Percentiles rank a stretch among this genome's conserved stretches.
Evolutionary conservation across 176 grass and related monocot species (phyloP).

Genomic region (Triticum monococcum): DNA sequence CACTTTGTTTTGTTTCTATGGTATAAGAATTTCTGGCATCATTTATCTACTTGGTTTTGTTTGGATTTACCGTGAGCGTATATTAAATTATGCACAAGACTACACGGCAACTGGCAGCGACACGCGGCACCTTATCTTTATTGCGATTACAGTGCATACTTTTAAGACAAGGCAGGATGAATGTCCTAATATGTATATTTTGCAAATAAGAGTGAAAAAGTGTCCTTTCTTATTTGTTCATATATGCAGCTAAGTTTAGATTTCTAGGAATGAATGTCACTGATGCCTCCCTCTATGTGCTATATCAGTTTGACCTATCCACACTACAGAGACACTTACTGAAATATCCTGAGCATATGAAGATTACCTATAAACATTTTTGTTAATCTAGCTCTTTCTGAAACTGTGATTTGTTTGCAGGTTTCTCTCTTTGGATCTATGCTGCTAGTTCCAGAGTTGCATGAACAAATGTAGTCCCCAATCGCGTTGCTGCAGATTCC

Average conservation of each 20-base stretch:
- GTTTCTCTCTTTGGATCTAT: conserved; percentile 5
- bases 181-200: neutral
- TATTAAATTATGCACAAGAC: neutral
- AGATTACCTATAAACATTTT: conserved; percentile 48
- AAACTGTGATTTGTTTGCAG: neutral
- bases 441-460: neutral
- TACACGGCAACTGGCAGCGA: neutral
- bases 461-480: conserved; percentile 11
- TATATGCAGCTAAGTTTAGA: neutral
- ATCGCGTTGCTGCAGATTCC: neutral
- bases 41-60: no score
- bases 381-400: conserved; percentile 31
- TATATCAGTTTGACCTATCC: neutral
- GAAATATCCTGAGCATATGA: neutral
- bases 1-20: no score
- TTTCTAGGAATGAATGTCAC: neutral
- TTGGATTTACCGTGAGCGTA: no score
- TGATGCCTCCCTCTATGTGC: neutral
- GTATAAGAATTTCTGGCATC: no score
- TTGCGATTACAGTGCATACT: neutral
- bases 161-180: neutral
- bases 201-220: neutral
- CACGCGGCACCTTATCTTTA: neutral
- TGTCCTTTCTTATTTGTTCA: neutral
- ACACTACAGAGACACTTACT: neutral